Evolutionary conservation across 106 monocot species (phyloP), one percentile per base, ranked within the genome.

Genomic region (Cymbidium sinense): DNA sequence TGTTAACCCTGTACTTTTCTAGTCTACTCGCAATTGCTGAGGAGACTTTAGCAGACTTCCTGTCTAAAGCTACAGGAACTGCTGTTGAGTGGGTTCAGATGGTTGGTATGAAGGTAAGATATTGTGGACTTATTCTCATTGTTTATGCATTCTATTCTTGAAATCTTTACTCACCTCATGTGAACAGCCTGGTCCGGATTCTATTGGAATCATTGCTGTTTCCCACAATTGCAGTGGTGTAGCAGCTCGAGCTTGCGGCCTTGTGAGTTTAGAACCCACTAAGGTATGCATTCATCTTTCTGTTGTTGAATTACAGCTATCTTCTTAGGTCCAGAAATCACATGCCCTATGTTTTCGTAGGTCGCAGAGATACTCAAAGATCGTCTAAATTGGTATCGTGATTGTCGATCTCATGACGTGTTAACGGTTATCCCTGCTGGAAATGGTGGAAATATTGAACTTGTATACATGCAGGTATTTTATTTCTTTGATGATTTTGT

Each of bases 201-300:
- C 95, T 79, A 86, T 92, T 86, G 95, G 95, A 90, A 92, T 95
- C 95, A 82, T 95, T 79, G 95, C 95, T 90, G 92, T 95, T 88
- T 95, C 92, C 64, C 89, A 88, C 89, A 92, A 88, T 86, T 90
- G 92, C 72, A 81, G 86, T 92, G 95, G 95, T 69, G 90, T 95
- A 82, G 95, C 95, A 88, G 95, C 95, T 23, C 84, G 95, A 79
- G 95, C 90, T 20, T 95, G 95, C 29, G 92, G 95, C 37, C 95
- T 95, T 79, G 95, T 95, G 89, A 89, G 95, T 82, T 82, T 95
- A 73, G 95, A 95, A 73, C 95, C 95, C 85, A 85, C 91, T 18
- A 95, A 95, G 95, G 95, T 95, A 80, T 77, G 37, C 47, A 43
- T 15, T 50, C 23, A 23, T 71, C 3, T 39, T 37, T 37, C 21